Conservation (phyloP, 805 yeast species). For the Nadsonia fulvescens region DNA sequence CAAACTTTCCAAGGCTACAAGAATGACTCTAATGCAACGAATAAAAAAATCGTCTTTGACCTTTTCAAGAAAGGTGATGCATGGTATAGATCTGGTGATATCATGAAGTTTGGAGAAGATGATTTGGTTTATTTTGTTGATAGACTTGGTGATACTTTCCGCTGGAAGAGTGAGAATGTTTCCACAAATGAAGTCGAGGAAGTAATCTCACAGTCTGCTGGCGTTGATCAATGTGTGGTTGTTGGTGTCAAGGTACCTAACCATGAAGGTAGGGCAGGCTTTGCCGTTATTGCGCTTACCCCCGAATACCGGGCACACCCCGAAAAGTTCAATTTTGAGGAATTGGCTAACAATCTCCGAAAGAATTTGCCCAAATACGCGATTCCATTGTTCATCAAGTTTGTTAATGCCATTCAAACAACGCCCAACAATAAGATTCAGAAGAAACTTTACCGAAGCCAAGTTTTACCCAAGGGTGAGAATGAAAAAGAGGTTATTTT, state of each 20-base stretch:
- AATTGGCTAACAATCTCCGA: conserved; percentile 21
- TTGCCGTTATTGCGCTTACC: conserved; percentile 50
- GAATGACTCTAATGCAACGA: conserved; percentile 64
- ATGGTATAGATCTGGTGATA: conserved; percentile 78
- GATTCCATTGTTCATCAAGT: conserved; percentile 63
- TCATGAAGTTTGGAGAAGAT: conserved; percentile 47
- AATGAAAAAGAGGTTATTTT: conserved; percentile 39
- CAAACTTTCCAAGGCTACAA: conserved; percentile 77
- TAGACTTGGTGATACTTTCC: conserved; percentile 83
- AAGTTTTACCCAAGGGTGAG: conserved; percentile 17
- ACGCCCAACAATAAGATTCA: conserved; percentile 80
- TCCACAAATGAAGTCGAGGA: conserved; percentile 87
- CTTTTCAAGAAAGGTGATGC: conserved; percentile 80
- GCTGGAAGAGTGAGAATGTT: conserved; percentile 95
- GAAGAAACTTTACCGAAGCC: conserved; percentile 32
- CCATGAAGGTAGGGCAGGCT: conserved; percentile 92
- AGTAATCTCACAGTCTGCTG: conserved; percentile 23
- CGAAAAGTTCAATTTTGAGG: conserved; percentile 21
- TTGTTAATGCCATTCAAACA: conserved; percentile 40
- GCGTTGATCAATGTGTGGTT: conserved; percentile 42
- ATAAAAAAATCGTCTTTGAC: conserved; percentile 51
- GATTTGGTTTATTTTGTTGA: conserved; percentile 73
- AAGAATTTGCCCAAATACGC: conserved; percentile 64
- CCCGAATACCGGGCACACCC: conserved; percentile 20
- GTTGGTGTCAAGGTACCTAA: conserved; percentile 79